These are phyloP conservation scores for Trichoderma afroharzianum DNA, from an alignment of 2,329 filamentous ascomycete genomes.

Conservation along the genomic window DNA sequence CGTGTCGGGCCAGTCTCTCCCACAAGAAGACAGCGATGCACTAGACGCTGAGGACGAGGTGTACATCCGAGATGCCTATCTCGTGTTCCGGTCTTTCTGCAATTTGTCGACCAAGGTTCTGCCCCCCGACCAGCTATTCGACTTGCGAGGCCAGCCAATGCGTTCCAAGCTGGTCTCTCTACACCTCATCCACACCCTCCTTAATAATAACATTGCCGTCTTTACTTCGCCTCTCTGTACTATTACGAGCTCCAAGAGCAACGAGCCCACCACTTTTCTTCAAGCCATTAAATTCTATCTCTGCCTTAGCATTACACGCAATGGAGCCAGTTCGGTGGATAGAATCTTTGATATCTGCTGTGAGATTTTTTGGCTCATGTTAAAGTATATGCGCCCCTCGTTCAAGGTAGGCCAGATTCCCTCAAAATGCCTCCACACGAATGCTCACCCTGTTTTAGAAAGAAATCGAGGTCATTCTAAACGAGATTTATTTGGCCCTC, in stretches of 20 bases:
- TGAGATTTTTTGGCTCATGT: slow-evolving; percentile 97
- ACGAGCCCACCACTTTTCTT: slow-evolving; percentile 83
- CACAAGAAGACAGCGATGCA: slow-evolving; percentile 56
- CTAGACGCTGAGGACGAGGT: slow-evolving; percentile 83
- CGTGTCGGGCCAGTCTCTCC: slow-evolving; percentile 50
- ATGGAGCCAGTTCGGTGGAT: slow-evolving; percentile 89
- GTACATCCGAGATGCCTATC: slow-evolving; percentile 93
- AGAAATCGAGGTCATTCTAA: slow-evolving; percentile 96
- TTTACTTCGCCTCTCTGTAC: slow-evolving; percentile 91
- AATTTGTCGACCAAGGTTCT: slow-evolving; percentile 93
- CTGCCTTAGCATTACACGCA: slow-evolving; percentile 89
- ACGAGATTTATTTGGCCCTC: slow-evolving; percentile 93
- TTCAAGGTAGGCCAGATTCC: slow-evolving; percentile 66
- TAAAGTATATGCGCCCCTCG: slow-evolving; percentile 87
- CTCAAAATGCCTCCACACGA: not conserved
- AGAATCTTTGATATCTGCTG: slow-evolving; percentile 92
- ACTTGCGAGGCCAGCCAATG: slow-evolving; percentile 93
- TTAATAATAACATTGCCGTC: slow-evolving; percentile 89
- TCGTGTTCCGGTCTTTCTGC: slow-evolving; percentile 96
- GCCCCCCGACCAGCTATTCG: slow-evolving; percentile 84
- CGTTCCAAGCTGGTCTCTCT: slow-evolving; percentile 93
- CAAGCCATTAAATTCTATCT: slow-evolving; percentile 97
- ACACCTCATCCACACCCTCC: slow-evolving; percentile 88
- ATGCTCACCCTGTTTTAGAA: slow-evolving; percentile 53
- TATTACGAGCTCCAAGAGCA: slow-evolving; percentile 85